Evolutionary conservation across 805 yeast genomes (phyloP), one percentile per base, ranked within the genome.

Genomic region (Yamadazyma nakazawae): DNA sequence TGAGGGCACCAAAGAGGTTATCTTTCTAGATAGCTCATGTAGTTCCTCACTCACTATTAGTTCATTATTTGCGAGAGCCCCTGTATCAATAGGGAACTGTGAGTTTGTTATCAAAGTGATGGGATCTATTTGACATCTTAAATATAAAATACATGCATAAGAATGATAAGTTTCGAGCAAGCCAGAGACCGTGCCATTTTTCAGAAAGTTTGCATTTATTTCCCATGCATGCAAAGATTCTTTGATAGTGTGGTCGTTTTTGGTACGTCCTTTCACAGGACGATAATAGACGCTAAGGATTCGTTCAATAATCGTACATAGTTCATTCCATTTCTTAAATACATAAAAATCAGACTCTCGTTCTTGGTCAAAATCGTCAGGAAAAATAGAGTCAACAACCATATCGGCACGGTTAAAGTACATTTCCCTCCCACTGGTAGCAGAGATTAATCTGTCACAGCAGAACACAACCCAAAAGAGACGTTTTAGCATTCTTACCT

Each of bases 381-480:
- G 10, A n/a, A 31, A 42, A 11, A 61, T 57, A 17, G 50, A 53
- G 40, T 58, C 66, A 10, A 62, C 54, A 6, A 55, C 53, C 28
- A 60, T 28, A 46, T 63, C 67, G 12, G 58, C 51, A 2, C 47
- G 50, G 40, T 60, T 59, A 40, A 51, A 60, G 32, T 52, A 52
- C 60, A 62, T 51, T 6, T 63, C 57, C 14, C 60, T 49, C 26
- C 61, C 60, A 37, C 63, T 50, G 2, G 66, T 63, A 6, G 58
- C 56, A 3, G 64, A 48, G 7, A 56, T 50, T 17, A 61, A 49
- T n/a, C 66, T 46, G 44, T 62, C 67, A 36, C 60, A 52, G 38
- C 67, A 61, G 39, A 54, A 61, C 1, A 61, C 53, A 0, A 57
- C 54, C 68, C 68, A 63, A 42, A 61, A 59, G 12, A 63, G 41